A percentile compares a stretch with the other conserved stretches of the same genome.
These are phyloP conservation scores for Talinum fruticosum DNA, from an alignment of 148 eudicot species.

Conservation along the genomic window DNA sequence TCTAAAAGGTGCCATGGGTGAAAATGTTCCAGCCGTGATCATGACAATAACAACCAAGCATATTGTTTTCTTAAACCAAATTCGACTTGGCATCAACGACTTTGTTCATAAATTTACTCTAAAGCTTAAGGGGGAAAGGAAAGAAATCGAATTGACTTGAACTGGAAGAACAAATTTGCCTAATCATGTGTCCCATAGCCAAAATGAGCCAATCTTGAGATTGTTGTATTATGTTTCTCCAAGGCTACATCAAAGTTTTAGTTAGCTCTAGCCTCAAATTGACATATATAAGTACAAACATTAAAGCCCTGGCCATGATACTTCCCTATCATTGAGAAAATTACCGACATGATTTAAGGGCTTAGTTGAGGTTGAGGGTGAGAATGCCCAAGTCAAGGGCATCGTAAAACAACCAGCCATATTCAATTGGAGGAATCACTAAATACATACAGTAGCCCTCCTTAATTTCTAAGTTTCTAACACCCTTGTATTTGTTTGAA, in stretches of 20 bases:
- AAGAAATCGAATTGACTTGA: too few species aligned
- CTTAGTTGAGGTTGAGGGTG: neutral
- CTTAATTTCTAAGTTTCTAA: neutral
- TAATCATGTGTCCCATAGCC: neutral
- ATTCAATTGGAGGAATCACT: neutral
- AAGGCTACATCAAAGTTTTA: too few species aligned
- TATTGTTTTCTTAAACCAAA: neutral
- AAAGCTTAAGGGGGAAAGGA: too few species aligned
- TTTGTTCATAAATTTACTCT: neutral
- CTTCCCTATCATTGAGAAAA: neutral
- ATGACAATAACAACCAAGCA: neutral
- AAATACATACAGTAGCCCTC: too few species aligned
- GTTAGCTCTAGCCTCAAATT: too few species aligned
- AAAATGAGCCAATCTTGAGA: neutral
- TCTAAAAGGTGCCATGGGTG: neutral
- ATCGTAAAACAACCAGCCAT: neutral
- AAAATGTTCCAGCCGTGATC: neutral
- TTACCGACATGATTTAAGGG: conserved; percentile 19
- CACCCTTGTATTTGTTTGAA: too few species aligned
- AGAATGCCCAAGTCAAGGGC: too few species aligned
- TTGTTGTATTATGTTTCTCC: too few species aligned
- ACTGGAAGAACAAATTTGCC: neutral
- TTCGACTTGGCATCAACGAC: neutral
- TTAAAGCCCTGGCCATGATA: neutral
- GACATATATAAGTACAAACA: neutral